Percentiles rank a stretch among this genome's conserved stretches.
These are phyloP conservation scores for Citrus sinensis DNA, from an alignment of 345 rosid species.

Conservation along the genomic window DNA sequence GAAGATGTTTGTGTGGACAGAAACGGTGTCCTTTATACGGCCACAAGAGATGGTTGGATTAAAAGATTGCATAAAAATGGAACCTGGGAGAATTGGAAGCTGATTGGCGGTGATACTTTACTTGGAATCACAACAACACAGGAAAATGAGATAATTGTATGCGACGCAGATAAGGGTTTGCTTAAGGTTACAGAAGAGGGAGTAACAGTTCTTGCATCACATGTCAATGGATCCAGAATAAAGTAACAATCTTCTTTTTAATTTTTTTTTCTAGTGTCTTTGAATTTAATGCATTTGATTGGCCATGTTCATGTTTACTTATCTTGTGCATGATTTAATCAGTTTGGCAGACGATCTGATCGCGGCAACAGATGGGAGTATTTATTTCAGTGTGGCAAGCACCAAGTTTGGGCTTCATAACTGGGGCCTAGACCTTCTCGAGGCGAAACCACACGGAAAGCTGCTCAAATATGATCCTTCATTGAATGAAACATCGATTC, in stretches of 20 bases:
- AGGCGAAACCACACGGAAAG: conserved; percentile 55
- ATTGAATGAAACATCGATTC: conserved; percentile 24
- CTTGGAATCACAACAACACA: conserved; percentile 40
- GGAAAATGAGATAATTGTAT: conserved; percentile 36
- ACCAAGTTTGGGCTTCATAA: conserved; percentile 38
- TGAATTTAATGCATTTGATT: not conserved
- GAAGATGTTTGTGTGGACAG: conserved; percentile 39
- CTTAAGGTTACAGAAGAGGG: conserved; percentile 42
- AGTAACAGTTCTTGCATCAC: conserved; percentile 31
- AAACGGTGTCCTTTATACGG: conserved; percentile 42
- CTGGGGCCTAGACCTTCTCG: conserved; percentile 45
- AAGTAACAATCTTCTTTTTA: conserved; percentile 19
- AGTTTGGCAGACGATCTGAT: conserved; percentile 59
- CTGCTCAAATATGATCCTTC: conserved; percentile 50
- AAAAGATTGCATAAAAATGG: conserved; percentile 39
- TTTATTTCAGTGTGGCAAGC: conserved; percentile 49
- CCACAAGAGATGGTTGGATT: conserved; percentile 51
- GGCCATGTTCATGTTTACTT: too few relatives aligned
- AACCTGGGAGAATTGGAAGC: conserved; percentile 44
- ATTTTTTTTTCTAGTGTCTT: not conserved
- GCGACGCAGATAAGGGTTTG: conserved; percentile 47
- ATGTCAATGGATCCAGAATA: conserved; percentile 36
- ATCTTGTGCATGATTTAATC: not conserved
- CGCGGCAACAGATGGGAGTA: conserved; percentile 48
- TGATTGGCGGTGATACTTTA: conserved; percentile 18